A percentile compares a stretch with the other conserved stretches of the same genome.
Conservation (phyloP, 176 grass and related monocot genomes). For the Carex kokanica region DNA sequence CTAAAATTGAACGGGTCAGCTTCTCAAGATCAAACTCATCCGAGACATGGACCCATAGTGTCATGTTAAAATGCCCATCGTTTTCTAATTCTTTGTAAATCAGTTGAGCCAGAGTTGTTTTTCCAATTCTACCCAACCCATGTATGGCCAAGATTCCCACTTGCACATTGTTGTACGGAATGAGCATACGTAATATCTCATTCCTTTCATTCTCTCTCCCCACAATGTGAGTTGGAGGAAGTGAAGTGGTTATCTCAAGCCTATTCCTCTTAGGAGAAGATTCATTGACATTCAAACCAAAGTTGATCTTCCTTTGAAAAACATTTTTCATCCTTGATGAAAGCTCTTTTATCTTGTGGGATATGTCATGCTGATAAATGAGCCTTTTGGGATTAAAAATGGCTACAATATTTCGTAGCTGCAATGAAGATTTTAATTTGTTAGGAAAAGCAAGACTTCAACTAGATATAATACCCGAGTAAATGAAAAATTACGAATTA, state of each 20-base stretch:
- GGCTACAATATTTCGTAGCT: too few relatives aligned
- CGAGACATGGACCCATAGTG: conserved; percentile 43
- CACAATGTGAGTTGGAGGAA: conserved; percentile 2
- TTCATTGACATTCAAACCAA: neutral
- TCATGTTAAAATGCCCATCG: conserved; percentile 22
- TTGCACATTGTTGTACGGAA: neutral
- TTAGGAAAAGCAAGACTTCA: too few relatives aligned
- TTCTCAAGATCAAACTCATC: conserved; percentile 1
- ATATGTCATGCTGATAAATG: neutral
- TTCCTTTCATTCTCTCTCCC: conserved; percentile 23
- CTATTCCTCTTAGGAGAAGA: neutral
- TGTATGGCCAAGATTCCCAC: conserved; percentile 24
- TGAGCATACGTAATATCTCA: conserved; percentile 16
- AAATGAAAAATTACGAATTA: too few relatives aligned
- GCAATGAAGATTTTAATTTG: too few relatives aligned
- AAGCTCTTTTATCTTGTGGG: conserved; percentile 19
- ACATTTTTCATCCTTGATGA: neutral
- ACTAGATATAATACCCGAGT: too few relatives aligned
- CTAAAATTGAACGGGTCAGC: conserved; percentile 33
- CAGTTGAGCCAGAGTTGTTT: conserved; percentile 34
- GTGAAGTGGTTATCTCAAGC: neutral
- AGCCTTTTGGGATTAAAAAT: too few relatives aligned
- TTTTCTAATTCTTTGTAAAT: conserved; percentile 18
- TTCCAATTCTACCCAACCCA: conserved; percentile 38
- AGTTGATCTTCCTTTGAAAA: neutral